Conservation (phyloP, 495 filamentous ascomycete species). For the Amphirosellinia nigrospora region DNA sequence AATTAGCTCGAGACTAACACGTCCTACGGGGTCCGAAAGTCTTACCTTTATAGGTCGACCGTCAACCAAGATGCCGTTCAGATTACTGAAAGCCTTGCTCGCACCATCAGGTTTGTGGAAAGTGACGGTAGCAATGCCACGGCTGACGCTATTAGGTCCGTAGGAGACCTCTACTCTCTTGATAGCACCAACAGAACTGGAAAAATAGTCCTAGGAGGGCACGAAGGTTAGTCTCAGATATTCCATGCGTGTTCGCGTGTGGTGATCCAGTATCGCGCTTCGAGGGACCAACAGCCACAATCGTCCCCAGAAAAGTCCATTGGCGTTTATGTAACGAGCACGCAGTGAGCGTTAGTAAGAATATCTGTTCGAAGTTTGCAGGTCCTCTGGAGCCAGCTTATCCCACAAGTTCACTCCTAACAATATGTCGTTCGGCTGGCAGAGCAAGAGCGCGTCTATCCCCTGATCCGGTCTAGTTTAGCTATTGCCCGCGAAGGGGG, state of each 20-base stretch:
- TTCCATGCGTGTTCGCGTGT: constrained; percentile 33
- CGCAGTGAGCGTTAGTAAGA: constrained; percentile 65
- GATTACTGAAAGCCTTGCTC: constrained; percentile 75
- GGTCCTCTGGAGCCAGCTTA: constrained; percentile 15
- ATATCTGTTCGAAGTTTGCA: constrained; percentile 21
- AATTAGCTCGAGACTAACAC: neutral
- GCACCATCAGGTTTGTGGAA: constrained; percentile 81
- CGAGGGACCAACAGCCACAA: constrained; percentile 21
- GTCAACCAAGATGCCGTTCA: constrained; percentile 89
- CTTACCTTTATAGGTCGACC: constrained; percentile 86
- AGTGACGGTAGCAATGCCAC: constrained; percentile 73
- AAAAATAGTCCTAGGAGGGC: constrained; percentile 89
- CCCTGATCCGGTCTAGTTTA: constrained; percentile 16
- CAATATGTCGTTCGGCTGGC: constrained; percentile 19
- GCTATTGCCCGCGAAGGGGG: neutral
- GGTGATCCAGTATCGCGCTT: constrained; percentile 35
- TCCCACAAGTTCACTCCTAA: neutral
- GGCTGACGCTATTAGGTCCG: constrained; percentile 87
- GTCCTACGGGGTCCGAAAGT: neutral
- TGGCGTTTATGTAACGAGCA: constrained; percentile 64
- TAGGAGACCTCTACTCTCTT: constrained; percentile 89
- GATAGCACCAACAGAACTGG: constrained; percentile 83
- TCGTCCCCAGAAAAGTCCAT: constrained; percentile 24
- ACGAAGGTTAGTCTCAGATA: constrained; percentile 41
- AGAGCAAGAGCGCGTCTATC: constrained; percentile 22